Percentiles rank a stretch among this genome's conserved stretches.
Evolutionary conservation across 106 monocot genomes (phyloP).

Genomic region (Dendrobium huoshanense): DNA sequence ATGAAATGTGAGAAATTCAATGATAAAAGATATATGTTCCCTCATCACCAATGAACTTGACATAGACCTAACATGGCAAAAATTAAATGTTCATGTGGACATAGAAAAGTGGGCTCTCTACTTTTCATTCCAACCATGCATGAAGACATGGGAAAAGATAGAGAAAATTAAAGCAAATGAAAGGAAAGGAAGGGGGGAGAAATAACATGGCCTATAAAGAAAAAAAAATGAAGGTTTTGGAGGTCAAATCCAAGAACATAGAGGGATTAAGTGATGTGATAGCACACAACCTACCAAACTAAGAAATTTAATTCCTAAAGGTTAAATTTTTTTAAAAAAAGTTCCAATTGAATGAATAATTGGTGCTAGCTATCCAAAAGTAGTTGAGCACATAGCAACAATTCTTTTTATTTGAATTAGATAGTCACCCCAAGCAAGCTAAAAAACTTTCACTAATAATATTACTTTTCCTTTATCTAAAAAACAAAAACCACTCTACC

Average conservation of each 20-base stretch:
- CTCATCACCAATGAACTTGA: constrained; percentile 7
- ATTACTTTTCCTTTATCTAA: background rate
- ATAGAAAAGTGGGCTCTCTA: constrained; percentile 4
- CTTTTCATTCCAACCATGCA: constrained; percentile 7
- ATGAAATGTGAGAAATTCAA: constrained; percentile 3
- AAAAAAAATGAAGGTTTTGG: background rate
- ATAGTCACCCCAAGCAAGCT: background rate
- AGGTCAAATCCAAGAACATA: background rate
- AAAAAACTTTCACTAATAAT: background rate
- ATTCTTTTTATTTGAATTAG: background rate
- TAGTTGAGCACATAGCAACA: background rate
- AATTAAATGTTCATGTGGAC: constrained; percentile 7
- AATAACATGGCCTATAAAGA: background rate
- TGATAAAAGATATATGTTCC: background rate
- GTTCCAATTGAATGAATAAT: background rate
- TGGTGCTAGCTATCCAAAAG: background rate
- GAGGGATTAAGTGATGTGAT: constrained; percentile 12
- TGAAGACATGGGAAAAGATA: background rate
- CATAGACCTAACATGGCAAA: constrained; percentile 9
- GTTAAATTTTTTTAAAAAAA: background rate
- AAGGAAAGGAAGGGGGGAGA: background rate
- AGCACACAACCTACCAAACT: constrained; percentile 4
- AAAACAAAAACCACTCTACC: background rate
- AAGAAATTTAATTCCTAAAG: constrained; percentile 1
- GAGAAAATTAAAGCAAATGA: constrained; percentile 5